phyloP scores from a whole-genome alignment of 805 yeast genomes.

The Phaffomyces thermotolerans region DNA sequence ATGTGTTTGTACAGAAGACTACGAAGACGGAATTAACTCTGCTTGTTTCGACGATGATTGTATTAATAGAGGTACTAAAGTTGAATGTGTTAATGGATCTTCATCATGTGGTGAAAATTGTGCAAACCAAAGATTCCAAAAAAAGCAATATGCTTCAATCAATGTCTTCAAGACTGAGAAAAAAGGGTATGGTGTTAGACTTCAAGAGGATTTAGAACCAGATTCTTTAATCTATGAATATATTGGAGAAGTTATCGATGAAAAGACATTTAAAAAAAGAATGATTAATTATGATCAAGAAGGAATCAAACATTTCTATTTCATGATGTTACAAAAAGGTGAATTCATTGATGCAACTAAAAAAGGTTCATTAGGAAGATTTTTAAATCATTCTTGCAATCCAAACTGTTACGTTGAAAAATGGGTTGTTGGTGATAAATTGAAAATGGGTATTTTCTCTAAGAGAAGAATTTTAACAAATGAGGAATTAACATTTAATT shows the following conservation, averaged over 20 bases:
- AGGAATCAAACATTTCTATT: slow-evolving; percentile 76
- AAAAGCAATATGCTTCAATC: slow-evolving; percentile 62
- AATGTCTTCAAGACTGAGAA: slow-evolving; percentile 74
- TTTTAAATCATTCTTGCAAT: slow-evolving; percentile 90
- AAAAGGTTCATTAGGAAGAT: slow-evolving; percentile 83
- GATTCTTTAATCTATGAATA: slow-evolving; percentile 84
- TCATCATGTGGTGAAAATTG: slow-evolving; percentile 69
- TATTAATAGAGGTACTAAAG: slow-evolving; percentile 85
- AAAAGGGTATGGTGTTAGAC: slow-evolving; percentile 89
- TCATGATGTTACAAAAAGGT: slow-evolving; percentile 91
- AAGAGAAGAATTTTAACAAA: slow-evolving; percentile 63
- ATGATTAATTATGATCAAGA: slow-evolving; percentile 66
- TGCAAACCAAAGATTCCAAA: slow-evolving; percentile 84
- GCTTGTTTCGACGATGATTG: slow-evolving; percentile 91
- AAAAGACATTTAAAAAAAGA: slow-evolving; percentile 61
- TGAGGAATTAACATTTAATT: slow-evolving; percentile 78
- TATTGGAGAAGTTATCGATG: slow-evolving; percentile 89
- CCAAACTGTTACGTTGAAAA: slow-evolving; percentile 95
- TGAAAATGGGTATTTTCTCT: slow-evolving; percentile 93
- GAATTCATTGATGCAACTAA: slow-evolving; percentile 93
- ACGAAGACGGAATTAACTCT: slow-evolving; percentile 34
- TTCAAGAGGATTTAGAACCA: slow-evolving; percentile 48
- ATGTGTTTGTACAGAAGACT: slow-evolving; percentile 73
- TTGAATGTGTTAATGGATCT: slow-evolving; percentile 78
- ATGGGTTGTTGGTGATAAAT: slow-evolving; percentile 90